Percentiles rank a stretch among this genome's conserved stretches.
phyloP scores from a whole-genome alignment of 1,284 basidiomycete species.

The Porodaedalea pini region DNA sequence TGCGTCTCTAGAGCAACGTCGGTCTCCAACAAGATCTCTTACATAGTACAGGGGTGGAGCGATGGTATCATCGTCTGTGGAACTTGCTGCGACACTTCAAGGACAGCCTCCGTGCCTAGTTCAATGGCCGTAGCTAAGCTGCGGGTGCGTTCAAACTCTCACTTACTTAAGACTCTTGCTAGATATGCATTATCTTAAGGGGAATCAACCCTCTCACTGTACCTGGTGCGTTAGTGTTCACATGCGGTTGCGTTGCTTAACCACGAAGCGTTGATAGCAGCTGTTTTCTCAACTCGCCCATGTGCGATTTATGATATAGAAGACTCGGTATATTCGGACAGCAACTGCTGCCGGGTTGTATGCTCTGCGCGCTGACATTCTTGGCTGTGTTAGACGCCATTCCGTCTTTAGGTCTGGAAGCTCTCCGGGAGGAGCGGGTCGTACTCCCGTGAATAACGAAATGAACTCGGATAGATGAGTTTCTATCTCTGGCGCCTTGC shows the following conservation, averaged over 20 bases:
- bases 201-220: not conserved
- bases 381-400: too few species aligned
- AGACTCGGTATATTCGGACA: too few species aligned
- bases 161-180: too few species aligned
- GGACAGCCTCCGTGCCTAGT: too few species aligned
- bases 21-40: not conserved
- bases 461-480: not conserved
- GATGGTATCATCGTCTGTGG: not conserved
- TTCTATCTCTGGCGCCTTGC: not conserved
- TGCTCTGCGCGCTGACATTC: too few species aligned
- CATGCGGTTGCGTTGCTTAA: not conserved
- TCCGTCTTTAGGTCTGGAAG: too few species aligned
- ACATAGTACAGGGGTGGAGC: not conserved
- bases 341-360: too few species aligned
- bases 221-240: too few species aligned
- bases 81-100: not conserved
- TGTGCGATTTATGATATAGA: not conserved
- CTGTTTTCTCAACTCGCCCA: not conserved
- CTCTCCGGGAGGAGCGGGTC: not conserved
- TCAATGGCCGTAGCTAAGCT: too few species aligned
- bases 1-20: conserved; percentile 1
- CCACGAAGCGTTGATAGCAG: not conserved
- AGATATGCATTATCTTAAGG: too few species aligned
- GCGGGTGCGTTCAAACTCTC: too few species aligned
- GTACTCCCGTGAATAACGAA: not conserved